Evolutionary conservation across 352 stramenopile genomes (phyloP).

Genomic region (Hyaloperonospora brassicae): DNA sequence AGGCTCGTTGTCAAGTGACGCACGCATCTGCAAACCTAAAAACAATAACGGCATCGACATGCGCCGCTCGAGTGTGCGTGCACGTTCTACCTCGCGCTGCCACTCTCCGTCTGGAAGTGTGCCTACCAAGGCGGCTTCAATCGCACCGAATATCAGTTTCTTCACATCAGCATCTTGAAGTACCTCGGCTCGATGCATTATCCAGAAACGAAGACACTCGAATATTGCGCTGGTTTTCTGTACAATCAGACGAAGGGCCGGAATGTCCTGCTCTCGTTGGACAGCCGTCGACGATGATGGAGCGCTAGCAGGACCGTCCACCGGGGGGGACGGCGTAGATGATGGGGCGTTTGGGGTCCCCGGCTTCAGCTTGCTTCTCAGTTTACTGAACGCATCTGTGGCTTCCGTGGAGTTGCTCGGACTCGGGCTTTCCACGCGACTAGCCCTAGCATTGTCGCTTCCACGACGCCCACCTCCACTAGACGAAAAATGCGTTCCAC

Average conservation of each 20-base stretch:
- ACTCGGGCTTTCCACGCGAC: slow-evolving; percentile 30
- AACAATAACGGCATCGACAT: slow-evolving; percentile 83
- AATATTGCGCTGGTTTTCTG: slow-evolving; percentile 83
- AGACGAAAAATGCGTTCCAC: slow-evolving; percentile 11
- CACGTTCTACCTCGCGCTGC: slow-evolving; percentile 70
- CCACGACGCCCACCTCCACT: slow-evolving; percentile 23
- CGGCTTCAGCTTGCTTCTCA: slow-evolving; percentile 61
- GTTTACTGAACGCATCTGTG: slow-evolving; percentile 55
- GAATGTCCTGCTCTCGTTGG: slow-evolving; percentile 49
- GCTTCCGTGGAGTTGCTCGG: slow-evolving; percentile 25
- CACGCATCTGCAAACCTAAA: slow-evolving; percentile 77
- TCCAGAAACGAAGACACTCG: slow-evolving; percentile 78
- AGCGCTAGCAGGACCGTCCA: slow-evolving; percentile 22
- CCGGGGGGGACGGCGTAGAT: slow-evolving; percentile 27
- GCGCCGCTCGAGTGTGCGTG: slow-evolving; percentile 46
- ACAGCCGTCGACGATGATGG: slow-evolving; percentile 2
- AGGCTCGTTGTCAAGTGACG: slow-evolving; percentile 63
- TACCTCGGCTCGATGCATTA: slow-evolving; percentile 69
- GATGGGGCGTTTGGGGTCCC: slow-evolving; percentile 18
- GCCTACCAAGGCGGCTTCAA: slow-evolving; percentile 78
- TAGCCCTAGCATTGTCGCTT: slow-evolving; percentile 40
- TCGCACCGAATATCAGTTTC: slow-evolving; percentile 78
- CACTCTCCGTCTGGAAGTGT: slow-evolving; percentile 73
- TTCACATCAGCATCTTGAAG: slow-evolving; percentile 74
- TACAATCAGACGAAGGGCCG: slow-evolving; percentile 63